Evolutionary conservation across 176 grass and related monocot genomes (phyloP).

Genomic region (Miscanthus lutarioriparius): DNA sequence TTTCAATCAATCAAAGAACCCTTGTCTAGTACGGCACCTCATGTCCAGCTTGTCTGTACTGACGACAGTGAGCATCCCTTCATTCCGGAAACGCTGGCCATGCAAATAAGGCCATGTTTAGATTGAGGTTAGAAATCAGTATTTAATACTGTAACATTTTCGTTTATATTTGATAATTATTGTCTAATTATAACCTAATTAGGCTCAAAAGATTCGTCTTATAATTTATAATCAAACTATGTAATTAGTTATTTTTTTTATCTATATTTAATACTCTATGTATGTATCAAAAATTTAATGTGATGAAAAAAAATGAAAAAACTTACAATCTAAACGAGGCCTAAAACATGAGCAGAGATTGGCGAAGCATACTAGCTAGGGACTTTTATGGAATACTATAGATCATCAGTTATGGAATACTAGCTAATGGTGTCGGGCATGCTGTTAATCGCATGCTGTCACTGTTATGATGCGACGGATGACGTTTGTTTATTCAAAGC

Average conservation of each 20-base stretch:
- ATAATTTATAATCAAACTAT: too few species aligned
- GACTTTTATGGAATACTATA: neutral
- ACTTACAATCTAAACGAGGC: too few species aligned
- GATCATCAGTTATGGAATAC: neutral
- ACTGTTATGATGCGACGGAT: slow-evolving; percentile 36
- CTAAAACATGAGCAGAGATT: neutral
- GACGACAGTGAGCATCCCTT: neutral
- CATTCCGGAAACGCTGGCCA: neutral
- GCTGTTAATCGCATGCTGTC: slow-evolving; percentile 7
- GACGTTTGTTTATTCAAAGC: slow-evolving; percentile 43
- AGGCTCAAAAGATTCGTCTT: too few species aligned
- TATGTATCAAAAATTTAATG: too few species aligned
- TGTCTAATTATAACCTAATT: too few species aligned
- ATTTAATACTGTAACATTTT: too few species aligned
- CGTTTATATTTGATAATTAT: too few species aligned
- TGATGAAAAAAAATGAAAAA: too few species aligned
- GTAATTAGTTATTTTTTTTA: too few species aligned
- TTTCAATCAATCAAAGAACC: neutral
- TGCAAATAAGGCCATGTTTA: too few species aligned
- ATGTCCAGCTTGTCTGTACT: neutral
- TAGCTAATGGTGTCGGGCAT: neutral
- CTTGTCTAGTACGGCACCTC: neutral
- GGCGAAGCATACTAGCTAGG: neutral
- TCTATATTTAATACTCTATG: too few species aligned
- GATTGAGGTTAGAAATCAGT: too few species aligned